Evolutionary conservation across 73 alveolate species (phyloP), one percentile per base, ranked within the genome.

Genomic region (Blepharisma stoltei): DNA sequence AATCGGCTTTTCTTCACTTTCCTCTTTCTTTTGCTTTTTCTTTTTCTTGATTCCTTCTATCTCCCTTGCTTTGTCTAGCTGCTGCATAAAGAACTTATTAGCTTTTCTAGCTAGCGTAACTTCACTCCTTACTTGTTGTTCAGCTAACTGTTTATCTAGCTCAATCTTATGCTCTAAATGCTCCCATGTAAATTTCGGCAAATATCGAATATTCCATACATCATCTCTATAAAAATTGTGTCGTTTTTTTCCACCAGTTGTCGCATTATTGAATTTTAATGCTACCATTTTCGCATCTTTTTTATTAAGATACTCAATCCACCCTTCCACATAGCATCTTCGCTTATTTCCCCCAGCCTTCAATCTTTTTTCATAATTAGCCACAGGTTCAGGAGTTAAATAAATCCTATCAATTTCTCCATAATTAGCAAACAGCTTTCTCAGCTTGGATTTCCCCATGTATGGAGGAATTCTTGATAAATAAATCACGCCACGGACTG

Each of bases 251-350:
- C 97, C 98, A 38, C 99, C 97, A 18, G 96, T 90, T 11, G 89
- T 81, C 14, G 89, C 86, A 23, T 97, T 93, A 87, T 97, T 97
- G 76, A 97, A 86, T 9, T 94, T 85, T 49, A 84, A 66, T 11
- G 97, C 98, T 7, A 90, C 93, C 78, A 81, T 68, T 84, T 97
- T 97, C 46, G 99, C 99, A 71, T 78, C 88, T 76, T 81, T 86
- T 89, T 95, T 94, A 80, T 87, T 90, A 25, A 83, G 77, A 78
- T 95, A 97, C 81, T 97, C 99, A 49, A 95, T 92, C 99, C 99
- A 95, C 7, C 99, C 99, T 71, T 95, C 99, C 67, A 86, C 88
- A 83, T 94, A 95, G 54, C 82, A 71, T 32, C 75, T 66, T 54
- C 86, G 71, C 55, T 71, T 85, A 53, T 90, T 89, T 32, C 77